Base-by-base conservation (phyloP, 2,329 filamentous ascomycete species). In the Exophiala sp. region DNA sequence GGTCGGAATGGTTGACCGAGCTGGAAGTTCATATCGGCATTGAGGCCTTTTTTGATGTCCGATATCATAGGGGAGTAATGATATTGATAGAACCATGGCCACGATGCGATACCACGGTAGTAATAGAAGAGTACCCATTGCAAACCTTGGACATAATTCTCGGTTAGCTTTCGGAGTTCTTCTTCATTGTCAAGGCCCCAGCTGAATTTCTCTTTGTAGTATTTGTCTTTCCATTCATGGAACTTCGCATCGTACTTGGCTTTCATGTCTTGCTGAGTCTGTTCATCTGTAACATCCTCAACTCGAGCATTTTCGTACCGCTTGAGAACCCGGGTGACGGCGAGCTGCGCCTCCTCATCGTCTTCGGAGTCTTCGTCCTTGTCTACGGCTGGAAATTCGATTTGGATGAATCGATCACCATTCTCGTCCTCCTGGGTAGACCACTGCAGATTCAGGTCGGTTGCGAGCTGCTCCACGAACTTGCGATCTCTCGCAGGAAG, bases 61-160 rank as follows among this genome's bases (percentile, higher is more conserved):
- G 88, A 94, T 50, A 96, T 98, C 80, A 97, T 88, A 1, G 93
- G 93, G 8, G 94, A 86, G 68, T 98, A 98, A 70, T 98, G 94
- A 68, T 95, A 98, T 53, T 78, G 77, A 69, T 96, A 98, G 71
- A 87, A 98, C 93, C 93, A 98, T 11, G 93, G 89, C 93, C 93
- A 98, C 10, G 91, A 97, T 13, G 88, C 93, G 53, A 98, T 93
- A 55, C 93, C 93, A 46, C 85, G 84, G 71, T 98, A 98, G 70
- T 98, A 98, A 73, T 98, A 98, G 69, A 85, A 96, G 43, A 98
- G 74, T 37, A 98, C 93, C 94, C 93, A 98, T 67, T 98, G 93
- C 53, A 98, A 73, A 54, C 93, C 93, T 70, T 98, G 88, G 5
- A 98, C 89, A 63, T 98, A 98, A 69, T 97, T 98, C 69, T 97